Evolutionary conservation across 2,329 filamentous ascomycete species (phyloP).

Genomic region (Nakataea oryzae): DNA sequence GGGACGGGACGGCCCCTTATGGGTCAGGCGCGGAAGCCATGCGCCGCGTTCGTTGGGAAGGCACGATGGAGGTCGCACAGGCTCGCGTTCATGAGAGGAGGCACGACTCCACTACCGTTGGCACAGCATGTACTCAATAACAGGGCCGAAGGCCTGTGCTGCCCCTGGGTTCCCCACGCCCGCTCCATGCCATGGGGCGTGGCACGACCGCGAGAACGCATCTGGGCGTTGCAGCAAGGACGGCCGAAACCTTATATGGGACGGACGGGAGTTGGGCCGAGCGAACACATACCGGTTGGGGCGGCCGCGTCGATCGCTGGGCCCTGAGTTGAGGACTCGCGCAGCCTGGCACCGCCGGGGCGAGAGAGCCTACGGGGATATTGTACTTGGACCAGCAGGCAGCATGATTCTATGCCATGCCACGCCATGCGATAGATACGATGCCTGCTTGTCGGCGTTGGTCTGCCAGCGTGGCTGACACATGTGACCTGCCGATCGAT

Average conservation of each 20-base stretch:
- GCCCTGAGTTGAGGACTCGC: background rate
- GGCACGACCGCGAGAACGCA: background rate
- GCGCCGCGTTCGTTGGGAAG: background rate
- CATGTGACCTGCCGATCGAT: background rate
- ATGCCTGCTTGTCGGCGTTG: background rate
- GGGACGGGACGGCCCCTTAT: background rate
- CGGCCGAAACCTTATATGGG: background rate
- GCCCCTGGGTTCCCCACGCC: background rate
- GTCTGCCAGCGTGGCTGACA: background rate
- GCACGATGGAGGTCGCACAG: background rate
- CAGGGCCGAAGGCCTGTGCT: background rate
- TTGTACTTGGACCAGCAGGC: too few relatives aligned
- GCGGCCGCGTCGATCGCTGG: background rate
- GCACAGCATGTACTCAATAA: background rate
- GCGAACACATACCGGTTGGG: background rate
- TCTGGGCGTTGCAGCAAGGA: background rate
- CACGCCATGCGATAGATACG: background rate
- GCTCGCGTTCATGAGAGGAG: background rate
- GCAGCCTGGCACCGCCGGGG: background rate
- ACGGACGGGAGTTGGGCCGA: background rate
- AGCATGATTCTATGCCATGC: too few relatives aligned
- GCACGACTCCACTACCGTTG: background rate
- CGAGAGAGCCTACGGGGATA: too few relatives aligned
- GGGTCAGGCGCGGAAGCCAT: background rate
- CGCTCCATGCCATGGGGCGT: background rate